Base-by-base conservation (phyloP, 78 protist species). In the Guillardia theta region DNA sequence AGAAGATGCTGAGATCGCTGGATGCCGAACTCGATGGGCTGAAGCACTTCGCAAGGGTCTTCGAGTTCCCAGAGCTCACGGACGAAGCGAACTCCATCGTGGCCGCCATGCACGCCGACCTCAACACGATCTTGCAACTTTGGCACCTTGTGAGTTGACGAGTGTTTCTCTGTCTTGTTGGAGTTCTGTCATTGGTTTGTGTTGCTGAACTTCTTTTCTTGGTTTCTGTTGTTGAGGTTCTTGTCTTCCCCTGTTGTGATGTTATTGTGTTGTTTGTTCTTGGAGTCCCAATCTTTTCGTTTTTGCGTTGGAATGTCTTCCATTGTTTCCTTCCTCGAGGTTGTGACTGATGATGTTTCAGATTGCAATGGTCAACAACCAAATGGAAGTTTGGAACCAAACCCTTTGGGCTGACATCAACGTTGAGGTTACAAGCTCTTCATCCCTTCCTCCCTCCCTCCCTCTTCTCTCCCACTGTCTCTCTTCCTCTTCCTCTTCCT, bases 1-100 rank as follows among this genome's bases (percentile, higher is more conserved):
- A 48, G 93, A 48, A 88, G 44, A n/a, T 48, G n/a, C 22, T 88
- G 33, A 6, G 33, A 5, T 54, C 8, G 70, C 6, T 88, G 47
- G 93, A 88, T 27, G 15, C 21, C 33, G 76, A 88, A 64, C 24
- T 45, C 43, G 64, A 45, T 33, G 33, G 46, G 62, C 64, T 88
- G 36, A 48, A 33, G 33, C 46, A 48, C 46, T 88, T 30, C 9
- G 54, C 93, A 12, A 48, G 46, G 33, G 62, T 88, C n/a, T 88
- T 88, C 9, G 93, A 88, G 93, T 88, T 88, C 93, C 93, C 64
- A 5, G 93, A 88, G 37, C 24, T 88, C 62, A 88, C 62, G 33
- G 62, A 45, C 39, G 93, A 45, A 41, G 76, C 93, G 33, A 48
- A 1, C 43, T 39, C 18, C 54, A 24, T 48, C 64, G 15, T 30